These are phyloP conservation scores for Lentinula boryana DNA, from an alignment of 768 basidiomycete species.

Conservation along the genomic window DNA sequence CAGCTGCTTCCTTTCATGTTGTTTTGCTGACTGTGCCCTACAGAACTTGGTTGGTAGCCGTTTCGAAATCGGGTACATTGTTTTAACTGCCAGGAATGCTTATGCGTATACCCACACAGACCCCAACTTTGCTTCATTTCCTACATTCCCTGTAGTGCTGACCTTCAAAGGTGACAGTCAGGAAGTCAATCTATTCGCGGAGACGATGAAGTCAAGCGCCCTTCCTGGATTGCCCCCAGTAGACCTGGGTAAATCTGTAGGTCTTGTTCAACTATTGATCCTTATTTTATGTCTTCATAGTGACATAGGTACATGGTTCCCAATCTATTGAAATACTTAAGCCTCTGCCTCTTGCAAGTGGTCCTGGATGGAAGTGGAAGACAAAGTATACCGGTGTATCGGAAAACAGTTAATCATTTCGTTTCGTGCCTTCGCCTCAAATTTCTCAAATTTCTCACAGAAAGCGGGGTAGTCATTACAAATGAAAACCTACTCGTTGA, in stretches of 20 bases:
- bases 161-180: conserved; percentile 61
- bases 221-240: conserved; percentile 67
- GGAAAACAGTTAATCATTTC: conserved; percentile 66
- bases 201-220: conserved; percentile 34
- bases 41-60: neutral
- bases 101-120: conserved; percentile 29
- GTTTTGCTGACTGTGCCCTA: neutral
- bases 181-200: conserved; percentile 70
- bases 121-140: conserved; percentile 67
- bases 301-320: conserved; percentile 62
- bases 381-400: conserved; percentile 62
- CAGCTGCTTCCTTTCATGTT: neutral
- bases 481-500: conserved; percentile 59
- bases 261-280: conserved; percentile 17
- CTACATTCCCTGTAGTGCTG: conserved; percentile 82
- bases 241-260: conserved; percentile 63
- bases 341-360: conserved; percentile 67
- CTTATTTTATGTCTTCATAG: neutral
- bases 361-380: conserved; percentile 74
- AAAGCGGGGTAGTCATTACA: conserved; percentile 71
- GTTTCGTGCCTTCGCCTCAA: neutral
- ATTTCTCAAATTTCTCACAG: neutral
- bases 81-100: neutral
- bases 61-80: neutral
- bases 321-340: conserved; percentile 79